A percentile compares a stretch with the other conserved stretches of the same genome.
Conservation (phyloP, 176 grass and related monocot species). For the Elaeis guineensis region DNA sequence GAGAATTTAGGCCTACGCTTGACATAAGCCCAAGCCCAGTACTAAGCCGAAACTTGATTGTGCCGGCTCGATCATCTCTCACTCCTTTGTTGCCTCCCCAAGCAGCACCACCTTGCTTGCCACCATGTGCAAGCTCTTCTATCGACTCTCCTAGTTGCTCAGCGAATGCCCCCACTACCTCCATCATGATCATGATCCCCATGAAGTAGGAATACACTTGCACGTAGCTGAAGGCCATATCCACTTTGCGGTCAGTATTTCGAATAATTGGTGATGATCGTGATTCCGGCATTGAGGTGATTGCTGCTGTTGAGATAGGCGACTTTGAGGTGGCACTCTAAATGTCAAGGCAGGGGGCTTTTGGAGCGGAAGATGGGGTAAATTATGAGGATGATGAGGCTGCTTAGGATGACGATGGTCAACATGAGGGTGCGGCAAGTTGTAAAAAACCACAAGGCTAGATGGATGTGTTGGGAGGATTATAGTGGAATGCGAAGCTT, state of each 20-base stretch:
- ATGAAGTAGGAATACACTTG: slow-evolving; percentile 72
- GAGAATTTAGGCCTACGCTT: no score
- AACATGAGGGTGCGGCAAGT: slow-evolving; percentile 54
- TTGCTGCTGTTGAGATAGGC: slow-evolving; percentile 48
- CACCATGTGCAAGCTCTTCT: slow-evolving; percentile 31
- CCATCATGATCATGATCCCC: slow-evolving; percentile 36
- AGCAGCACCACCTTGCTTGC: slow-evolving; percentile 32
- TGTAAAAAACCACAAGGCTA: slow-evolving; percentile 19
- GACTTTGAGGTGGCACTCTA: slow-evolving; percentile 40
- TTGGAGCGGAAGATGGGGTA: slow-evolving; percentile 74
- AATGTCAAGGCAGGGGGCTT: slow-evolving; percentile 45
- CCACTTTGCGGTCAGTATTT: slow-evolving; percentile 58
- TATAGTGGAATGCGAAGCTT: no score
- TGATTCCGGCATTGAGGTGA: slow-evolving; percentile 68
- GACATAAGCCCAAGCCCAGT: no score
- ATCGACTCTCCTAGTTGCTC: slow-evolving; percentile 13
- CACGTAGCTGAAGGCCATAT: slow-evolving; percentile 46
- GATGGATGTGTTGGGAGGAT: background rate
- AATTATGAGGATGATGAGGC: slow-evolving; percentile 42
- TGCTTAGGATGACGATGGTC: slow-evolving; percentile 46
- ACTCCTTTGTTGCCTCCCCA: slow-evolving; percentile 10
- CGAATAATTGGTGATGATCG: slow-evolving; percentile 43
- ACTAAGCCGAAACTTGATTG: no score
- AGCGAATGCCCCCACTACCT: slow-evolving; percentile 34
- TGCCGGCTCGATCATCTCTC: slow-evolving; percentile 5